A percentile compares a stretch with the other conserved stretches of the same genome.
Evolutionary conservation across 495 filamentous ascomycete species (phyloP).

Genomic region (Penicillium manginii): DNA sequence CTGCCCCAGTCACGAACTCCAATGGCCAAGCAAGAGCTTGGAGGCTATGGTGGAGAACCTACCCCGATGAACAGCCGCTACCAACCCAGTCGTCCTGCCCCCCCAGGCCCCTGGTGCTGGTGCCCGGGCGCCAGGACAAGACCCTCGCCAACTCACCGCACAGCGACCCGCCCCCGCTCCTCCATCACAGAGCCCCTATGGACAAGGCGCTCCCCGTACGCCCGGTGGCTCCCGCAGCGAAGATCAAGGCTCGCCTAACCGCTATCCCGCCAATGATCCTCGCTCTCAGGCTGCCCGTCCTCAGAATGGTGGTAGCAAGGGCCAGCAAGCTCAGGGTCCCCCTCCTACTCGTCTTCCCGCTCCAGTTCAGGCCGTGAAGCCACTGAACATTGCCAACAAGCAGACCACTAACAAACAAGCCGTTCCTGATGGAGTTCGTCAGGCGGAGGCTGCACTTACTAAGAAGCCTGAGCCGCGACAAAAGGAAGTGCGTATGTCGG

Average conservation of each 20-base stretch:
- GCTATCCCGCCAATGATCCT: conserved; percentile 42
- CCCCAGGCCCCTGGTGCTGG: conserved; percentile 54
- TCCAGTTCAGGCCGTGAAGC: conserved; percentile 75
- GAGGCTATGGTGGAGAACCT: conserved; percentile 61
- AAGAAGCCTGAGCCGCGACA: conserved; percentile 75
- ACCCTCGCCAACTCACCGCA: conserved; percentile 52
- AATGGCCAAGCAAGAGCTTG: conserved; percentile 85
- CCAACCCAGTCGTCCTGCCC: conserved; percentile 74
- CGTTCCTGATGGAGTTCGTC: conserved; percentile 68
- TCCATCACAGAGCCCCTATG: conserved; percentile 44
- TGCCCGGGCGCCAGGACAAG: conserved; percentile 46
- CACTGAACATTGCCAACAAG: conserved; percentile 87
- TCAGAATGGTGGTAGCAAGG: conserved; percentile 39
- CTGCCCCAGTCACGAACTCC: conserved; percentile 75
- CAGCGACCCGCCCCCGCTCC: conserved; percentile 62
- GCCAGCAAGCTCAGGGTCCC: conserved; percentile 44
- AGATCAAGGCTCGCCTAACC: conserved; percentile 38
- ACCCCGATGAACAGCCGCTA: conserved; percentile 65
- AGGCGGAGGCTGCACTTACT: conserved; percentile 79
- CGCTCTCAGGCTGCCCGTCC: conserved; percentile 48
- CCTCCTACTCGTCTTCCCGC: conserved; percentile 61
- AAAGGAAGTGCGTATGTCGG: conserved; percentile 94
- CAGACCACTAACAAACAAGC: conserved; percentile 53
- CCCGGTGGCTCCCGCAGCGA: conserved; percentile 31
- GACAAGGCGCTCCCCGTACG: conserved; percentile 25